Evolutionary conservation across 305 asterid species (phyloP).

Genomic region (Fraxinus velutina): DNA sequence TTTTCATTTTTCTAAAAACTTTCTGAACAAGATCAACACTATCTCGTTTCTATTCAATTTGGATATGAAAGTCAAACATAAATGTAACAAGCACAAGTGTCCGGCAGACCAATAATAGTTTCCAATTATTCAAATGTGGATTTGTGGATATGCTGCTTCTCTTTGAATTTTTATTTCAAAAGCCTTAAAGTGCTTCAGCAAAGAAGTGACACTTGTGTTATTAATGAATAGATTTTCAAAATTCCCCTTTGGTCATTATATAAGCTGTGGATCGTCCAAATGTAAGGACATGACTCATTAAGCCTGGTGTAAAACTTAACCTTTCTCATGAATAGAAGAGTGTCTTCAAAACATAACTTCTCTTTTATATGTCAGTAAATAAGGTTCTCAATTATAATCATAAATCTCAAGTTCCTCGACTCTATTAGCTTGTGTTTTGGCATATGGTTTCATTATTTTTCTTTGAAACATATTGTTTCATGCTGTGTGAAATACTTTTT

Average conservation of each 20-base stretch:
- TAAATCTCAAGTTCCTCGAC: background rate
- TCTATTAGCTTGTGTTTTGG: background rate
- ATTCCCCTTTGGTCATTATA: background rate
- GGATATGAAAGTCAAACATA: background rate
- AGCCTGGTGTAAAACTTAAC: background rate
- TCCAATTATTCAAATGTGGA: background rate
- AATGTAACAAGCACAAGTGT: background rate
- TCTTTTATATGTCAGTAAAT: background rate
- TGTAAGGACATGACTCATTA: background rate
- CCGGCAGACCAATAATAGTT: background rate
- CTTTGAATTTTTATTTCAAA: background rate
- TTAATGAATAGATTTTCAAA: background rate
- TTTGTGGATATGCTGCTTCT: background rate
- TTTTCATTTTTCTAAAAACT: background rate
- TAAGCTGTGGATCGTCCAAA: background rate
- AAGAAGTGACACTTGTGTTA: background rate
- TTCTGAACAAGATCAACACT: background rate
- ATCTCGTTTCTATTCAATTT: background rate
- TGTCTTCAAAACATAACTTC: background rate
- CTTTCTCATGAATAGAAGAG: background rate
- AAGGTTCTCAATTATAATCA: background rate
- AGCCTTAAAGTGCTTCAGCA: background rate
- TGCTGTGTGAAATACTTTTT: background rate
- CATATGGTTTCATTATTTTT: background rate
- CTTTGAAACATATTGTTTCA: background rate